Evolutionary conservation across 805 yeast species (phyloP), one percentile per base, ranked within the genome.

Genomic region (Wickerhamiella hasegawae): DNA sequence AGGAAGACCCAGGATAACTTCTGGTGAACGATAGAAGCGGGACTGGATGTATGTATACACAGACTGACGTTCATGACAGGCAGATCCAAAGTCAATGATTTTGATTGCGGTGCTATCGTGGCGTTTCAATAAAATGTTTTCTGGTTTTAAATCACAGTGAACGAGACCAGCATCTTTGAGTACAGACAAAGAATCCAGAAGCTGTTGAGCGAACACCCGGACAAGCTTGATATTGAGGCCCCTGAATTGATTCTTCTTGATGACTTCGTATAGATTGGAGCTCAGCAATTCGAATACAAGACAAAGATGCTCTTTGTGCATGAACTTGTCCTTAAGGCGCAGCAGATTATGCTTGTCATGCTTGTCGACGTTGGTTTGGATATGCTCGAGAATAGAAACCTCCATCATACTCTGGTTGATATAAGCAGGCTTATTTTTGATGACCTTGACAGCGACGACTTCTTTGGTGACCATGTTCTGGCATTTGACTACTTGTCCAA

Each of bases 81-180:
- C 94, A 2, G 90, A 74, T 1, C 97, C 97, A 60, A 87, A 90
- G 60, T 90, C 99, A 48, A 90, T 87, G 29, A 90, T 78, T 56
- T 90, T 90, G 45, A 90, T 71, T 30, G 75, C 81, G 1, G 94
- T 90, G 42, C 74, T 71, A 53, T 83, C 92, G 4, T 84, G 75
- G 33, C 76, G 71, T 35, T 79, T 71, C 22, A 90, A 60, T 36
- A 90, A 59, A 33, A 90, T 84, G 54, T 90, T 90, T 50, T 90
- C 99, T 0, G 99, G 99, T 54, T 90, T 90, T 52, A 90, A 62
- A 58, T 90, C 99, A 59, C 99, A 90, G 53, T 90, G 99, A 29
- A 90, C 84, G 47, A 90, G 66, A 44, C 80, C 78, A 31, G 81
- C 73, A 28, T 74, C 77, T 50, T 90, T 90, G 45, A 90, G 66